phyloP scores from a whole-genome alignment of 495 filamentous ascomycete species.

The Penicillium atrosanguineum region DNA sequence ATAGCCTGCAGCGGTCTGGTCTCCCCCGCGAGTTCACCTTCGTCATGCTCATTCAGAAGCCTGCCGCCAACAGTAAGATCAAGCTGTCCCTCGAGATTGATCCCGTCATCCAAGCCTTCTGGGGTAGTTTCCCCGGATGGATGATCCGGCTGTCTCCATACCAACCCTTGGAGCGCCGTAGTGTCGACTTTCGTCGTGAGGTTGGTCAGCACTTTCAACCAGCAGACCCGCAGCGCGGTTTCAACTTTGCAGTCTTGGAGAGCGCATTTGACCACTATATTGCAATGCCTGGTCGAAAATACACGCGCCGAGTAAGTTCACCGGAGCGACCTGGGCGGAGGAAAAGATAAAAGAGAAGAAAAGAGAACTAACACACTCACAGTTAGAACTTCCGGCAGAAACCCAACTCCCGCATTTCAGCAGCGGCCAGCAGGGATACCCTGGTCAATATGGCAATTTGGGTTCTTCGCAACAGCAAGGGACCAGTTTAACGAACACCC shows the following conservation, averaged over 20 bases:
- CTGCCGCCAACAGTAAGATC: constrained; percentile 26
- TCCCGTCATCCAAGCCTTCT: constrained; percentile 36
- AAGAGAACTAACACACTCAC: neutral
- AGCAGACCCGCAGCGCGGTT: constrained; percentile 23
- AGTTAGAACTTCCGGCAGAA: constrained; percentile 4
- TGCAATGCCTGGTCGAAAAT: constrained; percentile 39
- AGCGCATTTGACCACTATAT: constrained; percentile 44
- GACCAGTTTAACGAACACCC: neutral
- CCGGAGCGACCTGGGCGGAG: neutral
- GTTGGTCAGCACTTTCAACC: constrained; percentile 42
- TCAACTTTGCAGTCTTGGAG: constrained; percentile 40
- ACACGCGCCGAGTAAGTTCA: constrained; percentile 26
- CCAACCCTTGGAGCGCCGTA: constrained; percentile 23
- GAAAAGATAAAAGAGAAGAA: neutral
- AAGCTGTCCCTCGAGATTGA: constrained; percentile 37
- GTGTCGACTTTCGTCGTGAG: constrained; percentile 34
- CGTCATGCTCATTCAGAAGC: constrained; percentile 49
- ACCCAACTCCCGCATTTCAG: neutral
- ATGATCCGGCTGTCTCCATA: constrained; percentile 29
- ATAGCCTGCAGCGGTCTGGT: constrained; percentile 47
- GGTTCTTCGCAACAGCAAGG: neutral
- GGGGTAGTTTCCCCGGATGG: constrained; percentile 32
- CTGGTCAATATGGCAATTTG: neutral
- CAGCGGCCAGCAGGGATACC: neutral
- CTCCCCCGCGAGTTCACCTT: constrained; percentile 56